Evolutionary conservation across 23 red algal genomes (phyloP), one percentile per base, ranked within the genome.

Genomic region (Pyropia yezoensis): DNA sequence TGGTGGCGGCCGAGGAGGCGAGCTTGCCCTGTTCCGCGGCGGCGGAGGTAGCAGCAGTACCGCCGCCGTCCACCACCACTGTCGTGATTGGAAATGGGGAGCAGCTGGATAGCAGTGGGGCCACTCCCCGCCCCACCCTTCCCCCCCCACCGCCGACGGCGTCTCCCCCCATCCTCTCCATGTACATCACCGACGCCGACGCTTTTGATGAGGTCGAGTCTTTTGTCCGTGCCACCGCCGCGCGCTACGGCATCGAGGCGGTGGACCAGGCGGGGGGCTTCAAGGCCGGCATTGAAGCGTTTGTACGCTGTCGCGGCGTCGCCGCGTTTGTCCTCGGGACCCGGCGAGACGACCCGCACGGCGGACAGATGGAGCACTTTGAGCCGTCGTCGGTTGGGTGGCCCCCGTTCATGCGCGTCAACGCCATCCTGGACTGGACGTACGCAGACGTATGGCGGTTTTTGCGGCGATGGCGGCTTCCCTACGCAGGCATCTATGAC

Each of bases 381-480:
- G 67, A 79, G 27, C 85, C 85, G 11, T 91, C 85, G 25, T 73
- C 67, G 33, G 39, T 51, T 29, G 80, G 70, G 17, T 98, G 86
- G 85, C 85, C 86, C 34, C 47, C 67, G 39, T 98, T 98, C 66
- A 85, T 98, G 94, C 74, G 94, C 25, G 76, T 98, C 21, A 98
- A 98, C 50, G 86, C 94, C 18, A 87, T 98, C 22, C 74, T 98
- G 50, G 73, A 78, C 52, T 98, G 94, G 94, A 34, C 39, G 13
- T 98, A 98, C 39, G 70, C 74, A 33, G 71, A 89, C 32, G 85
- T 98, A 0, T 98, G 94, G 94, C 61, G 74, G 22, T 98, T 98
- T 68, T 66, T 98, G 51, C 57, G 70, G 19, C 33, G 52, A 14
- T 91, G 83, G 52, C 51, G 70, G 58, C 49, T 98, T 3, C 77